These are phyloP conservation scores for Toxicodendron radicans DNA, from an alignment of 345 rosid species.

Conservation along the genomic window DNA sequence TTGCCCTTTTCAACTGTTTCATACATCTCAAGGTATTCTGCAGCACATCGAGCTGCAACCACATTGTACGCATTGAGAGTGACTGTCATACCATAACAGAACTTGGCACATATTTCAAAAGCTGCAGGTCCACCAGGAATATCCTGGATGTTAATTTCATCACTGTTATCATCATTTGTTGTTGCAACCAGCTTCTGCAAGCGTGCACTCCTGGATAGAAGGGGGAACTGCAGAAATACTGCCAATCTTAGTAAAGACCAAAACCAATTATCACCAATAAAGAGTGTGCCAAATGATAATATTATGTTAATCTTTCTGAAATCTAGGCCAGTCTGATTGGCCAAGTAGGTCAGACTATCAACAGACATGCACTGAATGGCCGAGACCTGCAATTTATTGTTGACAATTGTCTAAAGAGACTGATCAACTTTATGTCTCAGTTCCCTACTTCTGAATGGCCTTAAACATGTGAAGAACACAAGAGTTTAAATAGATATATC, in stretches of 20 bases:
- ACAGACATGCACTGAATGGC: not conserved
- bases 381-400: not conserved
- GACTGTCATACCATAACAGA: constrained; percentile 89
- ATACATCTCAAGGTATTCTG: constrained; percentile 72
- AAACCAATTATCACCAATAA: not conserved
- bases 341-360: constrained; percentile 2
- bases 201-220: constrained; percentile 64
- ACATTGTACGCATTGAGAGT: constrained; percentile 88
- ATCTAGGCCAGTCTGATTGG: no score
- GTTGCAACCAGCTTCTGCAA: constrained; percentile 62
- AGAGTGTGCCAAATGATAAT: not conserved
- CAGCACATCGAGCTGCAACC: constrained; percentile 81
- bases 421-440: not conserved
- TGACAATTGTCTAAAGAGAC: not conserved
- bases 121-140: constrained; percentile 86
- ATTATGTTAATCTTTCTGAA: not conserved
- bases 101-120: constrained; percentile 83
- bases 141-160: constrained; percentile 64
- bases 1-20: constrained; percentile 64
- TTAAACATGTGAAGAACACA: not conserved
- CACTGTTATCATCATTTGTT: constrained; percentile 44
- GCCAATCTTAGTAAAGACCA: constrained; percentile 13
- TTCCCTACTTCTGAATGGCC: not conserved
- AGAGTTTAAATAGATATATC: not conserved
- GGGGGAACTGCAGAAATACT: constrained; percentile 53